Conservation (phyloP, 1,284 basidiomycete species). For the Moesziomyces sp. region DNA sequence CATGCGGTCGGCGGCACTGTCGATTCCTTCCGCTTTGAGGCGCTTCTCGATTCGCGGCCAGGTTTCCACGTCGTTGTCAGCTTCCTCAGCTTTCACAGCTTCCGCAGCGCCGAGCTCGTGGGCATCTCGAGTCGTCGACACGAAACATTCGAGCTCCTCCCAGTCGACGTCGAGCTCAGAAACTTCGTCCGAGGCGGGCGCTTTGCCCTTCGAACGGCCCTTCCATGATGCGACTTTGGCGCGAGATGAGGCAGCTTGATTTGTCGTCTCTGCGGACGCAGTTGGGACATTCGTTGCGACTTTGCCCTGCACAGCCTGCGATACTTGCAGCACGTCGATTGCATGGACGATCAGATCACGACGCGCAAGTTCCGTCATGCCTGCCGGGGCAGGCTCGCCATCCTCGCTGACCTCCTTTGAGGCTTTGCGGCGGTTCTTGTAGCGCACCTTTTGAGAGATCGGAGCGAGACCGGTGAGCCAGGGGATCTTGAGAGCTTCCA, state of each 20-base stretch:
- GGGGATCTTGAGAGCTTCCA: conserved; percentile 21
- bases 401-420: not conserved
- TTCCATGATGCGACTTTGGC: too few species aligned
- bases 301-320: conserved; percentile 1
- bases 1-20: not conserved
- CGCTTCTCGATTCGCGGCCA: conserved; percentile 15
- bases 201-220: not conserved
- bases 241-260: too few species aligned
- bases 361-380: conserved; percentile 9
- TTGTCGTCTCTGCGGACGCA: too few species aligned
- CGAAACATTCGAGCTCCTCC: conserved; percentile 28
- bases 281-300: too few species aligned
- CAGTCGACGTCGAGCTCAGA: conserved; percentile 1
- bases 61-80: not conserved
- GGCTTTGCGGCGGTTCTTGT: not conserved
- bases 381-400: too few species aligned
- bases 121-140: conserved; percentile 1
- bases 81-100: not conserved
- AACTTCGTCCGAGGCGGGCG: not conserved
- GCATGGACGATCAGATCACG: conserved; percentile 24
- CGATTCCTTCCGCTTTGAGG: conserved; percentile 7
- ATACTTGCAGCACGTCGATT: conserved; percentile 25
- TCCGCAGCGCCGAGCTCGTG: not conserved
- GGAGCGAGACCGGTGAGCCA: conserved; percentile 16
- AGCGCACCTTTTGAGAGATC: not conserved